Evolutionary conservation across 352 stramenopile genomes (phyloP), one percentile per base, ranked within the genome.

Genomic region (Detonula confervacea): DNA sequence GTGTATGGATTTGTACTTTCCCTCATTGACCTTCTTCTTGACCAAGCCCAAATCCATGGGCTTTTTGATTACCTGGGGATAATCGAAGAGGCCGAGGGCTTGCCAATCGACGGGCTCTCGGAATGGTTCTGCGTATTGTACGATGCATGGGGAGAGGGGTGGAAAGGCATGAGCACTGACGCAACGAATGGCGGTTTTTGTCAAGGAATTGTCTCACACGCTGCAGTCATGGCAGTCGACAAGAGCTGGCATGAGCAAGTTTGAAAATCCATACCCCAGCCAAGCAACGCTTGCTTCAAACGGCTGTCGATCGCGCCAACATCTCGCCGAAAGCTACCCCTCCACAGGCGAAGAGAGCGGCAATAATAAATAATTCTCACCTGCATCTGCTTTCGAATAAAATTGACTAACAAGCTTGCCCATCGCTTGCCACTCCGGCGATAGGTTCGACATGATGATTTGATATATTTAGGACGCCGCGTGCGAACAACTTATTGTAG

Each of bases 11-110:
- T 86, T 83, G 71, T 95, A 95, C 33, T 81, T 76, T 35, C 90
- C 84, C 5, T 87, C 65, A 37, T 83, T 79, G 20, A 95, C 69
- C 27, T 91, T 92, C 33, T 84, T 81, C 66, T 94, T 94, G 33
- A 95, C 77, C 7, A 85, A 90, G 42, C 87, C 83, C 9, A 95
- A 79, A 78, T 95, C 91, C 91, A 95, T 95, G 29, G 88, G 88
- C 44, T 90, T 89, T 68, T 92, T 93, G 63, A 95, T 89, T 14
- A 95, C 84, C 82, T 92, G 75, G 47, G 89, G 89, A 77, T 95
- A 95, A 64, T 95, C 90, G 52, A 87, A 91, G 8, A 95, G 75
- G 46, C 88, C 88, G n/a, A 91, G 77, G 0, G 64, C 60, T 67
- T 90, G 62, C 85, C 85, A 92, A 67, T 90, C 77, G 35, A 93